Evolutionary conservation across 352 stramenopile genomes (phyloP), one percentile per base, ranked within the genome.

Genomic region (Elongisporangium prolatum): DNA sequence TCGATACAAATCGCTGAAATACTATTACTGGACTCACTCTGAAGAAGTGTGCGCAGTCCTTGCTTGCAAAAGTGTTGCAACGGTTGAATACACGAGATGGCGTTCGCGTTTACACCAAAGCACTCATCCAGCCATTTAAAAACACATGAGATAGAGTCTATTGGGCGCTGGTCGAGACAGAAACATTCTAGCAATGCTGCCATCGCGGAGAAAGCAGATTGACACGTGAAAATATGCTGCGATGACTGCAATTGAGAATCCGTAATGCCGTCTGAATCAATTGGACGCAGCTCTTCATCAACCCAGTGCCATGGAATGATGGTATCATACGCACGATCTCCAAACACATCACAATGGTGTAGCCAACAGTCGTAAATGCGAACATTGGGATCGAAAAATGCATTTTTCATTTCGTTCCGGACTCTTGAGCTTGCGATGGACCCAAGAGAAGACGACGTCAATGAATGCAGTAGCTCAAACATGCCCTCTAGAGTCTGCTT

Each of bases 121-220:
- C 77, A 87, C 20, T 86, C 69, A 22, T 91, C 81, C 2, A 91
- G 51, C 78, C 81, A 89, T 48, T 55, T 57, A 38, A 78, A 72
- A 3, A 74, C 56, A 3, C 52, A 49, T 1, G 67, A 57, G 14
- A 47, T 77, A 60, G 0, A 51, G 18, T 2, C 50, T 54, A 22
- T 65, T 50, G 1, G 64, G 65, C n/a, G 24, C 50, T 1, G 55
- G 24, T 34, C 25, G 4, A 75, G n/a, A 48, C 48, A 70, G 72
- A 18, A 58, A 2, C 25, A 52, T 16, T 54, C 65, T 16, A 76
- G 48, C 9, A 76, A 9, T 17, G 66, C 58, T 3, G 25, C 44
- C 17, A 77, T 28, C 0, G 63, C 55, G n/a, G 69, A 74, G 50
- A 77, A 74, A n/a, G 55, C 54, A 38, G 54, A 50, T 18, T 67